phyloP scores from a whole-genome alignment of 108 stramenopile species.

The Poteriospumella lacustris region DNA sequence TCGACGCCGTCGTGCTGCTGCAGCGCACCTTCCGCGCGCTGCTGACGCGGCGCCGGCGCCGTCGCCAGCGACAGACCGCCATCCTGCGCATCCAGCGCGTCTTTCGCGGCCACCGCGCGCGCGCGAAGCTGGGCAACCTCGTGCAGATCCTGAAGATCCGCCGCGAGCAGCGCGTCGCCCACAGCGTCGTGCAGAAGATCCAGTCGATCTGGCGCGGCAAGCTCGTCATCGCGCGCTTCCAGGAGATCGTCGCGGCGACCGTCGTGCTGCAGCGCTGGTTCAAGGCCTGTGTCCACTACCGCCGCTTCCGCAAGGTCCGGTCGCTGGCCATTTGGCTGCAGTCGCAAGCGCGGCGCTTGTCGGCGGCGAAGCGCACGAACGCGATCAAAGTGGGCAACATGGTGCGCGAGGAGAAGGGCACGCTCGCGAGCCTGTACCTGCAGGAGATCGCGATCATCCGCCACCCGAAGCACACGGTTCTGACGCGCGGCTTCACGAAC shows the following conservation, averaged over 20 bases:
- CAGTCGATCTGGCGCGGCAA: slow-evolving; percentile 11
- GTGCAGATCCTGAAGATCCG: background rate
- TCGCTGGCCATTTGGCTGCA: slow-evolving; percentile 1
- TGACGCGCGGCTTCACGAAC: background rate
- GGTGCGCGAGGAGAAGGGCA: background rate
- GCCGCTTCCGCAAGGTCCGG: background rate
- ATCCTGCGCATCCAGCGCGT: background rate
- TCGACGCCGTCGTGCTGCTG: background rate
- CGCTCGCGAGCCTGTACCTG: background rate
- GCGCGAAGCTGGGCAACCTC: background rate
- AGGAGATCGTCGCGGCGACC: background rate
- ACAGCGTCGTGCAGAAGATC: background rate
- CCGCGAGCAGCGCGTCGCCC: background rate
- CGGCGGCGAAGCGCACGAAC: background rate
- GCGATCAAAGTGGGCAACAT: background rate
- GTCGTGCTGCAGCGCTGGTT: background rate
- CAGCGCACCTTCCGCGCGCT: background rate
- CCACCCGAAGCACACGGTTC: background rate
- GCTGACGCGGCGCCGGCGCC: background rate
- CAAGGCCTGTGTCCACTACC: background rate
- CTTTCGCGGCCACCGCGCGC: background rate
- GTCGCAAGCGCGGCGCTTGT: background rate
- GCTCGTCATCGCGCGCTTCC: background rate
- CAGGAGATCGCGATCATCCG: background rate
- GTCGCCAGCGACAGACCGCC: background rate